Conservation (phyloP, 768 basidiomycete species). For the Lactarius quietus region DNA sequence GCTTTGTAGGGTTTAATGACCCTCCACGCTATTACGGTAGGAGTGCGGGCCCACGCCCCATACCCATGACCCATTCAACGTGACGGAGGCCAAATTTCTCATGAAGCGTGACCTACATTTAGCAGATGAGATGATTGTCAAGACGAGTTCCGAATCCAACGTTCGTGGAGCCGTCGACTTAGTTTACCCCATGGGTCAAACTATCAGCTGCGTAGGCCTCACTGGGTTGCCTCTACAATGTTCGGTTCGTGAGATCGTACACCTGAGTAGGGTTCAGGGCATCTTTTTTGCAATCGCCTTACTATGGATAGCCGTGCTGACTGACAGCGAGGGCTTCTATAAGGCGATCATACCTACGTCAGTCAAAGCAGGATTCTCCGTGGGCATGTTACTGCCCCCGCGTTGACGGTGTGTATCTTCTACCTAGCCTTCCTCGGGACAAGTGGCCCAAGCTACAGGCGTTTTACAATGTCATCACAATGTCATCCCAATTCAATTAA, state of each 20-base stretch:
- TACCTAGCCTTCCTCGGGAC: too few species aligned
- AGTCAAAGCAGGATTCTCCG: not conserved
- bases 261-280: not conserved
- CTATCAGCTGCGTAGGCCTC: not conserved
- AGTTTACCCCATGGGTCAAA: not conserved
- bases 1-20: not conserved
- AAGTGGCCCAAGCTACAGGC: not conserved
- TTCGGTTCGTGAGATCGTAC: not conserved
- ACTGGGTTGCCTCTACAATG: not conserved
- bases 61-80: not conserved
- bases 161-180: not conserved
- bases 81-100: not conserved
- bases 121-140: not conserved
- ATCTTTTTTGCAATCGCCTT: not conserved
- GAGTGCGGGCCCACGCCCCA: not conserved
- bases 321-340: not conserved
- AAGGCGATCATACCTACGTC: not conserved
- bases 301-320: not conserved
- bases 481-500: too few species aligned
- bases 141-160: not conserved
- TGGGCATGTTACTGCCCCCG: not conserved
- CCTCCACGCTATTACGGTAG: not conserved
- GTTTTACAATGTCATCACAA: too few species aligned
- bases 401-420: not conserved
- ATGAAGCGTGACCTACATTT: not conserved